phyloP scores from a whole-genome alignment of 176 grass and related monocot genomes.

The Aegilops sharonensis region DNA sequence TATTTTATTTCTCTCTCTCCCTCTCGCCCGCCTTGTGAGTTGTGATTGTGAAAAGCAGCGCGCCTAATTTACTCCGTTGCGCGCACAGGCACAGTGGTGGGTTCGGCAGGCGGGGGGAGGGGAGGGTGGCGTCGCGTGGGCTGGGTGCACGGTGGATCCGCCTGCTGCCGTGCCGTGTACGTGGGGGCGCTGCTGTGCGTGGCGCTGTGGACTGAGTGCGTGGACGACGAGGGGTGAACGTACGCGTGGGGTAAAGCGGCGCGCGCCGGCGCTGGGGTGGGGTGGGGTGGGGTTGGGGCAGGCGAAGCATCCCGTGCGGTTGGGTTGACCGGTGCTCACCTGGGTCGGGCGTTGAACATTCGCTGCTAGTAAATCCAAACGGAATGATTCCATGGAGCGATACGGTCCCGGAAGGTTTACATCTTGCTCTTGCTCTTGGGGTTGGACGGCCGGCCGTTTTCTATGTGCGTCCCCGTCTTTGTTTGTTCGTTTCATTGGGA shows the following conservation, averaged over 20 bases:
- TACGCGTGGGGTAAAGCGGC: constrained; percentile 36
- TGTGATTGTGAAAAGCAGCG: neutral
- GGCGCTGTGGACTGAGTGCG: neutral
- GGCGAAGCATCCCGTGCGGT: constrained; percentile 35
- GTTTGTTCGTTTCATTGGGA: too few relatives aligned
- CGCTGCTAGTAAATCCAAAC: neutral
- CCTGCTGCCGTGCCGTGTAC: neutral
- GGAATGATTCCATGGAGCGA: neutral
- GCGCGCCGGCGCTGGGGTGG: constrained; percentile 27
- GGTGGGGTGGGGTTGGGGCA: neutral
- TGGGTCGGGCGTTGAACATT: neutral
- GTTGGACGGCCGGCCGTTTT: too few relatives aligned
- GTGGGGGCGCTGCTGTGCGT: neutral
- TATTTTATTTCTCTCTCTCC: neutral
- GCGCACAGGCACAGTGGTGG: too few relatives aligned
- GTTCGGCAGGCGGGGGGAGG: neutral
- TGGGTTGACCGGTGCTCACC: constrained; percentile 10
- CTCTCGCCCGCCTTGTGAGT: too few relatives aligned
- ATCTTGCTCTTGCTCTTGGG: too few relatives aligned
- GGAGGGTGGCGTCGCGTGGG: neutral
- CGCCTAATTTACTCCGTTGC: constrained; percentile 1
- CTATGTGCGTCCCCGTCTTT: too few relatives aligned
- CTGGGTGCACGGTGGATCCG: neutral
- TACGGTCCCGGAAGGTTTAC: too few relatives aligned
- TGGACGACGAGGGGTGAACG: too few relatives aligned